These are phyloP conservation scores for Recurvomyces mirabilis DNA, from an alignment of 495 filamentous ascomycete species.

Conservation along the genomic window DNA sequence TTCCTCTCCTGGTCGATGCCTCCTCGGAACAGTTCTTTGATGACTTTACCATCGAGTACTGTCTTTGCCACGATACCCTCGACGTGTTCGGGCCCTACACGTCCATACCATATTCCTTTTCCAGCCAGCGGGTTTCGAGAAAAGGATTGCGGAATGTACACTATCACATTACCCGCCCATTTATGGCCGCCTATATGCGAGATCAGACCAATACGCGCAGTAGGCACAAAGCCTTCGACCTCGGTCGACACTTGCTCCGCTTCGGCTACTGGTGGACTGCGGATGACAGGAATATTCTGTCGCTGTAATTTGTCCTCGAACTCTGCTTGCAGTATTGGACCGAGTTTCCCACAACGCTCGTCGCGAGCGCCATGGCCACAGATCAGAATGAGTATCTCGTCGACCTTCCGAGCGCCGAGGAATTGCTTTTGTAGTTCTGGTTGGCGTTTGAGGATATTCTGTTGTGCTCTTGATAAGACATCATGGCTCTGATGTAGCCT, in stretches of 20 bases:
- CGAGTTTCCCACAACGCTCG: constrained; percentile 66
- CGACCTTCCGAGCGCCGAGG: constrained; percentile 40
- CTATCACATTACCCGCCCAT: constrained; percentile 84
- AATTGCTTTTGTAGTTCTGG: constrained; percentile 31
- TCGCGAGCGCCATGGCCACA: constrained; percentile 79
- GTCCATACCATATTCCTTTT: constrained; percentile 85
- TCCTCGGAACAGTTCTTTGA: constrained; percentile 65
- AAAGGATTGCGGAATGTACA: constrained; percentile 62
- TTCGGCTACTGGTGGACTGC: constrained; percentile 13
- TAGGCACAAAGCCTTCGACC: constrained; percentile 12
- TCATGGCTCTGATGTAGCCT: constrained; percentile 49
- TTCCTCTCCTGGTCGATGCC: constrained; percentile 33
- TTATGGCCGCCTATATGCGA: constrained; percentile 91
- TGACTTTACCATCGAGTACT: constrained; percentile 56
- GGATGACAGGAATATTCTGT: constrained; percentile 17
- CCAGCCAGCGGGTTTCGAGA: constrained; percentile 54
- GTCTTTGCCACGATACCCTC: constrained; percentile 79
- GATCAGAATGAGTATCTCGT: constrained; percentile 62
- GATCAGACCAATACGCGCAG: constrained; percentile 56
- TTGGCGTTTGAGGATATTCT: constrained; percentile 28
- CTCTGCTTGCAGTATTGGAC: constrained; percentile 55
- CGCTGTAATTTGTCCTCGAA: constrained; percentile 42
- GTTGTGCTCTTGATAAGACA: constrained; percentile 38
- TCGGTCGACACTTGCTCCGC: constrained; percentile 5
- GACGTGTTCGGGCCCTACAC: constrained; percentile 76